Conservation (phyloP, 768 basidiomycete species). For the Roridomyces roridus region DNA sequence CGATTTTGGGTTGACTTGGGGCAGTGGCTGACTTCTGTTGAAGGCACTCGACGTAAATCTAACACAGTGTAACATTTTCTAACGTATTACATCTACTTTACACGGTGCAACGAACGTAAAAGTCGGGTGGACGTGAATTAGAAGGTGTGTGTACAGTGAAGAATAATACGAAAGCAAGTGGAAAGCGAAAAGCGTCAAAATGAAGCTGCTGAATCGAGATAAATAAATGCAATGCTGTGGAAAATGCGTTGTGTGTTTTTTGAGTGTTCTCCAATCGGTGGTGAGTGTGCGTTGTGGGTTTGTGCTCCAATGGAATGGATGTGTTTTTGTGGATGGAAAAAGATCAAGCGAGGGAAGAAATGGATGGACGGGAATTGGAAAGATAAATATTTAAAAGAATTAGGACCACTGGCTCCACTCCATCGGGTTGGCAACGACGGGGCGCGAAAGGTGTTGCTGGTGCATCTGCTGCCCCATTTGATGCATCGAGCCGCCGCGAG, state of each 20-base stretch:
- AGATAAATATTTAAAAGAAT: too few species aligned
- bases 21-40: conserved; percentile 42
- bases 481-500: conserved; percentile 31
- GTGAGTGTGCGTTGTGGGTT: background rate
- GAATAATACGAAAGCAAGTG: conserved; percentile 12
- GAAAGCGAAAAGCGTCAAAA: background rate
- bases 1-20: conserved; percentile 47
- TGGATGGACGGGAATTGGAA: conserved; percentile 14
- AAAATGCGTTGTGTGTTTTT: background rate
- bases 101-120: conserved; percentile 8
- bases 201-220: conserved; percentile 3
- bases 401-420: conserved; percentile 46
- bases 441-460: conserved; percentile 24
- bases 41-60: conserved; percentile 26
- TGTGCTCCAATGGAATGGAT: conserved; percentile 12
- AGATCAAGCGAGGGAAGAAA: conserved; percentile 12
- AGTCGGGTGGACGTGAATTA: conserved; percentile 29
- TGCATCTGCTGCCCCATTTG: conserved; percentile 26
- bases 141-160: conserved; percentile 5
- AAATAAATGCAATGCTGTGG: background rate
- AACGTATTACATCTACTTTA: conserved; percentile 12
- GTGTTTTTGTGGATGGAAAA: conserved; percentile 5
- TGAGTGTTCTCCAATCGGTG: conserved; percentile 13
- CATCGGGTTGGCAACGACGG: conserved; percentile 21
- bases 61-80: background rate